A percentile compares a stretch with the other conserved stretches of the same genome.
Conservation (phyloP, 1,139 yeast species). For the Suhomyces ambrosiae region DNA sequence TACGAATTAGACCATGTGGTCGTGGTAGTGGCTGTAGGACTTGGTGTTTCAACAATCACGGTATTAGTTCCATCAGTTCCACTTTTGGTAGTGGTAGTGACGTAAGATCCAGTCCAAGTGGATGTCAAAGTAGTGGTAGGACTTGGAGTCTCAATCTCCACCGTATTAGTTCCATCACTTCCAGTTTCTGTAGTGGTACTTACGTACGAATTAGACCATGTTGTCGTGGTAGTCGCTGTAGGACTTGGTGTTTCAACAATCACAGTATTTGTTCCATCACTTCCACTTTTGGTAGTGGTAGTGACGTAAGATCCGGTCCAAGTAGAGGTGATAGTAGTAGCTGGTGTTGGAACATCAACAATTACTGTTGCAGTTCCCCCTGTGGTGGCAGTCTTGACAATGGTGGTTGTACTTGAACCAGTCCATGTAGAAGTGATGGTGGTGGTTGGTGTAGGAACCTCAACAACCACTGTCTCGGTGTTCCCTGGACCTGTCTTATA, state of each 20-base stretch:
- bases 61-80: no score
- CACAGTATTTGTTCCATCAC: constrained; percentile 22
- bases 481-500: constrained; percentile 14
- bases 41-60: no score
- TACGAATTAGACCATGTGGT: no score
- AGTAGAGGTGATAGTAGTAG: constrained; percentile 12
- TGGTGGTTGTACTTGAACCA: neutral
- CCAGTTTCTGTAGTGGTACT: constrained; percentile 1
- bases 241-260: constrained; percentile 20
- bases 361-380: constrained; percentile 5
- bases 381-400: neutral
- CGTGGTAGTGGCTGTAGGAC: no score
- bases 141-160: constrained; percentile 17
- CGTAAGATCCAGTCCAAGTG: constrained; percentile 17
- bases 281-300: constrained; percentile 12
- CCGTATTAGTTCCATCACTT: constrained; percentile 11
- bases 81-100: no score
- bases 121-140: constrained; percentile 12
- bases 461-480: constrained; percentile 19
- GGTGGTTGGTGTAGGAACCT: constrained; percentile 18
- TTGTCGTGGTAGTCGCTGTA: constrained; percentile 11
- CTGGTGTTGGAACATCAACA: constrained; percentile 2
- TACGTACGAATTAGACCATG: constrained; percentile 7
- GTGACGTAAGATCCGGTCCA: constrained; percentile 9
- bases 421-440: constrained; percentile 14